phyloP scores from a whole-genome alignment of 306 rosid species.

The Cucurbita ficifolia region DNA sequence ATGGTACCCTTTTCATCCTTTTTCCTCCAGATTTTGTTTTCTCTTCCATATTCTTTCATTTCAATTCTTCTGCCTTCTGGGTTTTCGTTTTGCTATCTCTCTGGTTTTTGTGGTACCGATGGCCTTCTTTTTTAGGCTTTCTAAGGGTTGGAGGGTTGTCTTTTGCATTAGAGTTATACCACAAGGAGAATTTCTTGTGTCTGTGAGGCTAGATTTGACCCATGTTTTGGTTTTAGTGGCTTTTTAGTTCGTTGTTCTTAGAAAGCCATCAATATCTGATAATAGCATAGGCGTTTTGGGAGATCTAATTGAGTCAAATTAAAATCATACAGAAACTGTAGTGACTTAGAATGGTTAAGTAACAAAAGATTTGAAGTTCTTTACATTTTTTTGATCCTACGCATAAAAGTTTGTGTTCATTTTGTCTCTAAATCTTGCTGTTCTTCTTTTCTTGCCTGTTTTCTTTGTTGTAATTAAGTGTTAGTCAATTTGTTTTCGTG shows the following conservation, averaged over 20 bases:
- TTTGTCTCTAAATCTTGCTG: not conserved
- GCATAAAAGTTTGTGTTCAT: not conserved
- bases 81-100: not conserved
- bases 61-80: conserved; percentile 8
- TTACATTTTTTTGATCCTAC: not conserved
- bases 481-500: not conserved
- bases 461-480: not conserved
- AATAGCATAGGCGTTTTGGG: not conserved
- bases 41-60: not conserved
- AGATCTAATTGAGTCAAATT: not conserved
- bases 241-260: not conserved
- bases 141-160: not conserved
- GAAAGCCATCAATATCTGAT: not conserved
- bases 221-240: not conserved
- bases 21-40: not conserved
- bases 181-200: not conserved
- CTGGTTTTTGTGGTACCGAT: not conserved
- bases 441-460: not conserved
- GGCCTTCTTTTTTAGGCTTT: not conserved
- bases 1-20: conserved; percentile 26
- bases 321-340: not conserved
- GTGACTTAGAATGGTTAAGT: not conserved
- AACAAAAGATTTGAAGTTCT: not conserved
- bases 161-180: not conserved
- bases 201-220: not conserved